A percentile compares a stretch with the other conserved stretches of the same genome.
Evolutionary conservation across 2,329 filamentous ascomycete species (phyloP).

Genomic region (Neospermospora avenae): DNA sequence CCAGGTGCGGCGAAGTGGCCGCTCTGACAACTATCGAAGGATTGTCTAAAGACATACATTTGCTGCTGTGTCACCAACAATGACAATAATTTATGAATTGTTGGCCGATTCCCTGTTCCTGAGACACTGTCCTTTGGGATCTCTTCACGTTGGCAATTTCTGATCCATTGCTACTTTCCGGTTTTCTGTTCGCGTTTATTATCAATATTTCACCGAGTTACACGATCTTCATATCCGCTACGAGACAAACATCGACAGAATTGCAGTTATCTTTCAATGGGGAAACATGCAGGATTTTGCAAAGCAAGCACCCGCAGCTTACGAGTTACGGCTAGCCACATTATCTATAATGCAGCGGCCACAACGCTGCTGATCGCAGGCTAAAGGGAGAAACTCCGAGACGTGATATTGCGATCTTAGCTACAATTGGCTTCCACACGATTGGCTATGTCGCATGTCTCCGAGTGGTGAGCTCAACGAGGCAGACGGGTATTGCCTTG

Average conservation of each 20-base stretch:
- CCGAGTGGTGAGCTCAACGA: background rate
- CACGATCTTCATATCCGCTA: background rate
- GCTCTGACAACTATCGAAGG: background rate
- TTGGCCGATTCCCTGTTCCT: background rate
- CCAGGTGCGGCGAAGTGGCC: slow-evolving; percentile 6
- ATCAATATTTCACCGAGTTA: background rate
- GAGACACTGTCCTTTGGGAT: background rate
- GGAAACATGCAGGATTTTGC: background rate
- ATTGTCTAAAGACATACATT: background rate
- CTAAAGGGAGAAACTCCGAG: background rate
- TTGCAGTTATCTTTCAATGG: background rate
- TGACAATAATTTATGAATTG: background rate
- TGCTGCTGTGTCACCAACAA: background rate
- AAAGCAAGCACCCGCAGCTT: background rate
- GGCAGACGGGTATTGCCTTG: slow-evolving; percentile 3
- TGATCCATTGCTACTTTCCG: background rate
- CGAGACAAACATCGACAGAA: background rate
- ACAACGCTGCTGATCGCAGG: background rate
- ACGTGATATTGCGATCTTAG: slow-evolving; percentile 22
- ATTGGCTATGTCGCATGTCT: background rate
- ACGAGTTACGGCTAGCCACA: background rate
- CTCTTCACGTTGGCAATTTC: background rate
- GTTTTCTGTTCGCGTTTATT: background rate
- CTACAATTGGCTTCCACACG: background rate
- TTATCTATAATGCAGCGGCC: background rate